A percentile compares a stretch with the other conserved stretches of the same genome.
Evolutionary conservation across 345 rosid genomes (phyloP).

Genomic region (Eucalyptus dawsonii): DNA sequence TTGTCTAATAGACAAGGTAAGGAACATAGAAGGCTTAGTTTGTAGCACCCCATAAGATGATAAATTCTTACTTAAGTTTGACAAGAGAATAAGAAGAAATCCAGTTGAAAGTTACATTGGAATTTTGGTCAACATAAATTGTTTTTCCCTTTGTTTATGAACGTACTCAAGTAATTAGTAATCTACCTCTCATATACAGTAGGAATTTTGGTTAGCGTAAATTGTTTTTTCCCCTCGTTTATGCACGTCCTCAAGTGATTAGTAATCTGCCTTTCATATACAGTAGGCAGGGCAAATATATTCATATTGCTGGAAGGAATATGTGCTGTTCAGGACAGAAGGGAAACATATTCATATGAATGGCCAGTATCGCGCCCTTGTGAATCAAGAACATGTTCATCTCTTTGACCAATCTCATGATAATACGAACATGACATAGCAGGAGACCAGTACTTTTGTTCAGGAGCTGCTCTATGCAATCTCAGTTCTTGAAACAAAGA

Average conservation of each 20-base stretch:
- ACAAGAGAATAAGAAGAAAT: neutral
- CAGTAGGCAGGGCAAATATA: neutral
- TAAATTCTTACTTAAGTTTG: neutral
- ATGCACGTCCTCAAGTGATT: neutral
- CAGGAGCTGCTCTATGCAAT: neutral
- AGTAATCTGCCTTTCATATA: neutral
- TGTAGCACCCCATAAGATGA: neutral
- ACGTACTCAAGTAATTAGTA: neutral
- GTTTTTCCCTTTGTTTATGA: neutral
- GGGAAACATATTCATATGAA: neutral
- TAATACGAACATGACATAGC: neutral
- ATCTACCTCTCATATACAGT: neutral
- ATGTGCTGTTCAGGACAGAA: neutral
- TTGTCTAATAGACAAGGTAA: neutral
- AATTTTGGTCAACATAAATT: neutral
- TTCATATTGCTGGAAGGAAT: neutral
- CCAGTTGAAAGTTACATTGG: neutral
- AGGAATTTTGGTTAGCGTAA: neutral
- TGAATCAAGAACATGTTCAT: neutral
- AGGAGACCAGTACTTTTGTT: neutral
- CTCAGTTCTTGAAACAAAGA: constrained; percentile 3
- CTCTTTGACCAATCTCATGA: neutral
- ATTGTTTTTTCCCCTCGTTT: neutral
- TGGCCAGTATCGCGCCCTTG: neutral
- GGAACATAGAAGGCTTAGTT: neutral